Evolutionary conservation across 192 early-diverging fungal species (phyloP).

Genomic region (Pilaira anomala): DNA sequence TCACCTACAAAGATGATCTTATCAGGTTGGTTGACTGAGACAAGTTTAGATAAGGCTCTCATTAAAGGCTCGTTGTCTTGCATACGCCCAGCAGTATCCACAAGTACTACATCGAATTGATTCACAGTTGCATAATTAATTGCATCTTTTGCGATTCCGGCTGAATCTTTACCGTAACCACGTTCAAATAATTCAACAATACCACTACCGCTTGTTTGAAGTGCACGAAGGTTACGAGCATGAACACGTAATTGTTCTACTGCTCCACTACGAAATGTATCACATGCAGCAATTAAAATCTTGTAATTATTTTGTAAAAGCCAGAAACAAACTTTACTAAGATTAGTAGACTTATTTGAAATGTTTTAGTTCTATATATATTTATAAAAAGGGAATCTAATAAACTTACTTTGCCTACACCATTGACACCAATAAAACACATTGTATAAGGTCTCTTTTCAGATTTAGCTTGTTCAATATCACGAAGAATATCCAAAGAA

Average conservation of each 20-base stretch:
- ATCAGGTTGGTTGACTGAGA: slow-evolving; percentile 86
- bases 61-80: slow-evolving; percentile 98
- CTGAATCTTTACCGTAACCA: slow-evolving; percentile 97
- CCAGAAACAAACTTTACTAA: slow-evolving; percentile 95
- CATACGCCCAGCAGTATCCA: slow-evolving; percentile 97
- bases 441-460: slow-evolving; percentile 81
- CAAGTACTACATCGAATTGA: slow-evolving; percentile 85
- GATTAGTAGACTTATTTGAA: slow-evolving; percentile 74
- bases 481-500: slow-evolving; percentile 87
- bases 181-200: slow-evolving; percentile 89
- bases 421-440: slow-evolving; percentile 94
- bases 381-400: not conserved
- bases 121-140: slow-evolving; percentile 72
- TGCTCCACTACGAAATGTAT: slow-evolving; percentile 94
- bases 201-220: slow-evolving; percentile 51
- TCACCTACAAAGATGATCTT: slow-evolving; percentile 98
- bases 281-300: slow-evolving; percentile 92
- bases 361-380: not conserved
- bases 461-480: slow-evolving; percentile 70
- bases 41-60: slow-evolving; percentile 92
- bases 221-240: slow-evolving; percentile 78
- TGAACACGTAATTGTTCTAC: slow-evolving; percentile 95
- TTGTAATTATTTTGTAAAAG: slow-evolving; percentile 86
- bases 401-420: slow-evolving; percentile 60
- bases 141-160: slow-evolving; percentile 92